Evolutionary conservation across 2,329 filamentous ascomycete species (phyloP), one percentile per base, ranked within the genome.

Genomic region (Xylariaceae sp.): DNA sequence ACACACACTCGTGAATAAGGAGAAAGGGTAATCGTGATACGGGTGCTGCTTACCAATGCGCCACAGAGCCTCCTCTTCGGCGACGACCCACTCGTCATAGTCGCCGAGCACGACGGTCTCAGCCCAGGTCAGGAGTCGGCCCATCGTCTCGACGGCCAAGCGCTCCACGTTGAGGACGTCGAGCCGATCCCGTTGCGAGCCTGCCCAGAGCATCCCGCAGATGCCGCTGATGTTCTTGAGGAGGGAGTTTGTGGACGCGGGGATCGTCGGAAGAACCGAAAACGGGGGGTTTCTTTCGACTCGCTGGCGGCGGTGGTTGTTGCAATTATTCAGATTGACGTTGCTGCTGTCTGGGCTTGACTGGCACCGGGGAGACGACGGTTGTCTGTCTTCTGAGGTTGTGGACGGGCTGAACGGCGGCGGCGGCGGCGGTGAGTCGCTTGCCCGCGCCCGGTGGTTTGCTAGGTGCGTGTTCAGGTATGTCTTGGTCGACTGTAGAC

Each of bases 181-280:
- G 10, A 67, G 57, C 7, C 71, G 62, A 40, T 70, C 66, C n/a
- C 66, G 64, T 44, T 65, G 65, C 20, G 71, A 67, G 16, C 66
- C 66, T 10, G 56, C 57, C 72, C 70, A 74, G 2, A 72, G 47
- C 54, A 69, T 61, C 40, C 59, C 62, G 60, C 70, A 71, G 37
- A 74, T 72, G 37, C 46, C 55, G 37, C 64, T 69, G 18, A 67
- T 52, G 56, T 73, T 73, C 32, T 64, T 59, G 16, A 71, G 63
- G 1, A 74, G 66, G 16, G 61, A 70, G 32, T 55, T 52, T 2
- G 63, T 67, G 3, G 65, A 51, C 9, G 48, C 26, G 2, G 64
- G 66, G 21, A 67, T 56, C 16, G 44, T 4, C 9, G 23, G 23
- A 26, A 4, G 23, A 4, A 9, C 23, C 4, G 9, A 26, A 4